phyloP scores from a whole-genome alignment of 257 asterid species.

The Prunella vulgaris region DNA sequence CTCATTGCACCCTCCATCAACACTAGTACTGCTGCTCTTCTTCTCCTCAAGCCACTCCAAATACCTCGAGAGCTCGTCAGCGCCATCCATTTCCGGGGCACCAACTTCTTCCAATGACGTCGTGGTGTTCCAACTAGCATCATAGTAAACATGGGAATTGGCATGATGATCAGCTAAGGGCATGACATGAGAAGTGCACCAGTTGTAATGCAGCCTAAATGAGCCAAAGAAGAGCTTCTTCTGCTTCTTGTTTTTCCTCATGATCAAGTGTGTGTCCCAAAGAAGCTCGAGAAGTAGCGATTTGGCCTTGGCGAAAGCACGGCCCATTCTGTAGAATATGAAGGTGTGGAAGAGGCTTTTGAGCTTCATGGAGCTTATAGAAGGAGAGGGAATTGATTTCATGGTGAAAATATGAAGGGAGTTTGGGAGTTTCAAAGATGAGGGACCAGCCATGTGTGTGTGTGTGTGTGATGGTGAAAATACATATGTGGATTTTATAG shows the following conservation, averaged over 20 bases:
- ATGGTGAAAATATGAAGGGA: slow-evolving; percentile 34
- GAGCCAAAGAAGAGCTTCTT: slow-evolving; percentile 58
- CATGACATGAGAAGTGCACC: slow-evolving; percentile 77
- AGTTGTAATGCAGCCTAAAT: slow-evolving; percentile 75
- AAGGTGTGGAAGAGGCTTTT: slow-evolving; percentile 51
- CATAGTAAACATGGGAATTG: slow-evolving; percentile 39
- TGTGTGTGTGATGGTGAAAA: slow-evolving; percentile 19
- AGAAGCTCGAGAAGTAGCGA: slow-evolving; percentile 42
- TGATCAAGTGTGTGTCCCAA: slow-evolving; percentile 29
- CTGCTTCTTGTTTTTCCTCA: slow-evolving; percentile 31
- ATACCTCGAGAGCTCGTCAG: slow-evolving; percentile 47
- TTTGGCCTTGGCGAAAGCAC: slow-evolving; percentile 41
- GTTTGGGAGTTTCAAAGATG: slow-evolving; percentile 25
- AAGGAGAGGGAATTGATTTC: slow-evolving; percentile 40
- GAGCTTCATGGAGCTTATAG: slow-evolving; percentile 35
- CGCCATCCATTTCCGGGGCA: not conserved
- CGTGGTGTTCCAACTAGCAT: slow-evolving; percentile 50
- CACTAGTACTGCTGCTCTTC: slow-evolving; percentile 4
- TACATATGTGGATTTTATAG: slow-evolving; percentile 37
- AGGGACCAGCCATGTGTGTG: slow-evolving; percentile 30
- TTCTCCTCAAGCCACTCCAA: slow-evolving; percentile 85
- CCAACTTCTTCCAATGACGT: not conserved
- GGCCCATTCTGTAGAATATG: slow-evolving; percentile 37
- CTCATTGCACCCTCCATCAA: slow-evolving; percentile 30
- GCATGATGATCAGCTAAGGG: slow-evolving; percentile 36